Conservation (phyloP, 352 stramenopile species). For the Pythium phragmiticola region DNA sequence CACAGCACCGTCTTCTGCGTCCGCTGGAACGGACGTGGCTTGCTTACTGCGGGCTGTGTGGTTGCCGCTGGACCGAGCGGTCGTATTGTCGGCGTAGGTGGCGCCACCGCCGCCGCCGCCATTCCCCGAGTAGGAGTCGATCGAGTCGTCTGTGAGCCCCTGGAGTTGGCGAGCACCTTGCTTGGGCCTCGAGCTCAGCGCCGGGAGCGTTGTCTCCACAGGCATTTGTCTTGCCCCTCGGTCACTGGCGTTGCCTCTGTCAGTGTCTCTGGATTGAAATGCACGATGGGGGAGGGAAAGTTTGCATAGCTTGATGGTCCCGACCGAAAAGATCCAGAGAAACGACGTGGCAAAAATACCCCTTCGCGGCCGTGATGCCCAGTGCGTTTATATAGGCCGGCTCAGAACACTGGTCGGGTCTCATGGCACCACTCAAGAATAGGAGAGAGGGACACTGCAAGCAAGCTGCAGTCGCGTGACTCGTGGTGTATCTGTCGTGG, state of each 20-base stretch:
- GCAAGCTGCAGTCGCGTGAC: background rate
- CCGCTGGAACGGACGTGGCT: slow-evolving; percentile 13
- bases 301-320: background rate
- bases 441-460: background rate
- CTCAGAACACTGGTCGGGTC: background rate
- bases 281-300: background rate
- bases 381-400: background rate
- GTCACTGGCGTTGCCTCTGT: too few species aligned
- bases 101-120: slow-evolving; percentile 29
- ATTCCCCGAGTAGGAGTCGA: slow-evolving; percentile 81
- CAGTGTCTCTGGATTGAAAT: too few species aligned
- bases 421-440: too few species aligned
- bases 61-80: slow-evolving; percentile 23
- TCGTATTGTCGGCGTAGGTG: slow-evolving; percentile 63
- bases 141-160: slow-evolving; percentile 82
- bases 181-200: slow-evolving; percentile 82
- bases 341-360: slow-evolving; percentile 1
- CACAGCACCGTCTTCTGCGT: slow-evolving; percentile 25
- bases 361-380: background rate
- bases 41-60: slow-evolving; percentile 21
- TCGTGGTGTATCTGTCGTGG: background rate
- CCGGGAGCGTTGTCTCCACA: slow-evolving; percentile 50
- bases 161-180: slow-evolving; percentile 78
- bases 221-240: background rate
- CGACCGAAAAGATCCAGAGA: background rate